Base-by-base conservation (phyloP, 176 grass and related monocot genomes). In the Triticum monococcum region DNA sequence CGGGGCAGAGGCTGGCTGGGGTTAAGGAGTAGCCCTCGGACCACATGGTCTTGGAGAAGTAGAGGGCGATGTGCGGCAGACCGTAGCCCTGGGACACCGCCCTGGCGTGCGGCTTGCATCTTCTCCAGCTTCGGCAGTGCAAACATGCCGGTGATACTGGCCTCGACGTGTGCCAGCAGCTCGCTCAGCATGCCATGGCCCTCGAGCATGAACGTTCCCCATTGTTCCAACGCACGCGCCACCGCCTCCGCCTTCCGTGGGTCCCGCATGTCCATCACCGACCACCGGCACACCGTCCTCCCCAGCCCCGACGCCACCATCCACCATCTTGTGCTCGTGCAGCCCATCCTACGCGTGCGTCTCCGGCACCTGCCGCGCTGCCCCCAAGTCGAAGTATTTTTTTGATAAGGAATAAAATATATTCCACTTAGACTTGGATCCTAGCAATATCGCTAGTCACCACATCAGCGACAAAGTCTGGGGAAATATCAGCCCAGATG, bases 21-120 rank as follows among this genome's bases (percentile, higher is more conserved):
- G 78, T 72, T 81, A 98, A 92, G 88, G 93, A 95, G 91, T 95
- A 98, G 5, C 96, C 96, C 90, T 99, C 97, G 2, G 97, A 96
- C 97, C 97, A 99, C 97, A 99, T 99, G 61, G 78, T 82, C 90
- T 99, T 99, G 86, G 97, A 87, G 94, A 99, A 96, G 94, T 87
- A 98, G 89, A 91, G 92, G 32, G 93, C 95, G 84, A 98, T 98
- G 86, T 90, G 96, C 72, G 92, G 93, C 23, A 87, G 83, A 18
- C 93, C 96, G 72, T 94, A 98, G 57, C 96, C 96, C 46, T 88
- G n/a, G 74, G 75, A 92, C 84, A 13, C 82, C 93, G 11, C 83
- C 79, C 1, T 87, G 20, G 5, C 94, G 92, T 8, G 90, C 87
- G 12, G 92, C 97, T 18, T 78, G 78, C 65, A 99, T 66, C 87